A percentile compares a stretch with the other conserved stretches of the same genome.
These are phyloP conservation scores for Wickerhamiella azyma DNA, from an alignment of 805 yeast genomes.

Conservation along the genomic window DNA sequence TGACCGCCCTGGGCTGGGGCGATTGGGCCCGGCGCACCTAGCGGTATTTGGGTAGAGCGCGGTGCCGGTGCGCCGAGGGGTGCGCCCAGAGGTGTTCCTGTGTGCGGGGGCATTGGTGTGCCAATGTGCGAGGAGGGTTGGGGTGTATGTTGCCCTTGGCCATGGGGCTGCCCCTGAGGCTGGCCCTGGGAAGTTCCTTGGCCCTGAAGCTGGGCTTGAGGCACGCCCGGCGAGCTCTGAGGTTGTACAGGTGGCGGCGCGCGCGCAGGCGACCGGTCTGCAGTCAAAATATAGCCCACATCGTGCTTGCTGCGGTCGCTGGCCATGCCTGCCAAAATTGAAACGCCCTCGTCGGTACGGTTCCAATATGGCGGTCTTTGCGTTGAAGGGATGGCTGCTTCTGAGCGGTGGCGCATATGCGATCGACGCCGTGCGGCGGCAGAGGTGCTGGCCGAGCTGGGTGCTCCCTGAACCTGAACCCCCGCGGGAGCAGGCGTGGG, in stretches of 20 bases:
- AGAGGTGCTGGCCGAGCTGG: no score
- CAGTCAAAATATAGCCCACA: conserved; percentile 6
- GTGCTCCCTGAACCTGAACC: no score
- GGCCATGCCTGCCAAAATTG: conserved; percentile 19
- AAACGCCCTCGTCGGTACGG: conserved; percentile 18
- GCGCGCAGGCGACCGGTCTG: conserved; percentile 4
- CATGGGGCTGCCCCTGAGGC: neutral
- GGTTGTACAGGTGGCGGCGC: neutral
- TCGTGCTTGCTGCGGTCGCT: conserved; percentile 14
- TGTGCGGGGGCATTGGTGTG: no score
- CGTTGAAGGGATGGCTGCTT: conserved; percentile 6
- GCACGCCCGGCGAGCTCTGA: neutral
- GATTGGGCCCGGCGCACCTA: no score
- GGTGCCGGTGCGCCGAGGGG: no score
- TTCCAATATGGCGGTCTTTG: conserved; percentile 12
- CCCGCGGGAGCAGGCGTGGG: conserved; percentile 2
- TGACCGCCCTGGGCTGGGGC: no score
- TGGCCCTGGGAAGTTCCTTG: conserved; percentile 1
- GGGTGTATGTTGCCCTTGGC: no score
- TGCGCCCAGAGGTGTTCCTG: neutral
- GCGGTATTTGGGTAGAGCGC: no score
- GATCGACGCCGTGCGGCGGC: neutral
- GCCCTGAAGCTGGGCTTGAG: neutral
- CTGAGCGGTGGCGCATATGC: conserved; percentile 12
- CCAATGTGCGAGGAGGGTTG: no score